Conservation (phyloP, 805 yeast species). For the Metschnikowia anglica region DNA sequence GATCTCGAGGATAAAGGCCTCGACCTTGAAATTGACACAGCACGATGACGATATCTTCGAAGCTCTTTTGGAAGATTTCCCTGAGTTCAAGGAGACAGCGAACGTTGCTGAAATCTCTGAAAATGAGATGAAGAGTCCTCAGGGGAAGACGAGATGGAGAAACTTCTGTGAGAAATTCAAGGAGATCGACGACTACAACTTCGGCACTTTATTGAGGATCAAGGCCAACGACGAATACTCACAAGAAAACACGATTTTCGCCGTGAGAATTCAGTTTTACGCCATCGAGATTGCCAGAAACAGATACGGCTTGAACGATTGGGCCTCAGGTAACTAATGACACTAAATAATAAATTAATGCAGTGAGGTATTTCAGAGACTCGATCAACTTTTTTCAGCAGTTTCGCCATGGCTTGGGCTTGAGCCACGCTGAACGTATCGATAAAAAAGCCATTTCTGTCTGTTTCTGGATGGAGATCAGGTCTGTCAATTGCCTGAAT, state of each 20-base stretch:
- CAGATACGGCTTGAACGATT: conserved; percentile 85
- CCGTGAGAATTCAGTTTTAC: conserved; percentile 89
- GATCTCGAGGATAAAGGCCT: conserved; percentile 71
- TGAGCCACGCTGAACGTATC: too few species aligned
- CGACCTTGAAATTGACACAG: conserved; percentile 69
- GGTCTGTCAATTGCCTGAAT: too few species aligned
- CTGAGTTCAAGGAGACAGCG: conserved; percentile 73
- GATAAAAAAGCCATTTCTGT: too few species aligned
- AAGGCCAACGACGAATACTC: conserved; percentile 70
- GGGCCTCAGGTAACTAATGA: conserved; percentile 49
- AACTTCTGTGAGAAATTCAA: conserved; percentile 79
- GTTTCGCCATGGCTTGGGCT: too few species aligned
- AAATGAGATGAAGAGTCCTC: conserved; percentile 74
- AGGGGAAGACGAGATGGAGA: conserved; percentile 91
- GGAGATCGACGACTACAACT: conserved; percentile 85
- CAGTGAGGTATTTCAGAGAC: too few species aligned
- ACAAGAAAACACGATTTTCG: conserved; percentile 83
- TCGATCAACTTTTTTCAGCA: too few species aligned
- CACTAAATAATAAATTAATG: not conserved
- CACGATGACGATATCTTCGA: conserved; percentile 70
- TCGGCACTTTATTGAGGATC: conserved; percentile 89
- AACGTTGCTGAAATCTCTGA: conserved; percentile 63
- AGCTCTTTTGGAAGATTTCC: conserved; percentile 67
- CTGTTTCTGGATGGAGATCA: too few species aligned
- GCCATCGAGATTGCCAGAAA: conserved; percentile 95